Evolutionary conservation across 345 rosid genomes (phyloP).

Genomic region (Streptanthus diversifolius): DNA sequence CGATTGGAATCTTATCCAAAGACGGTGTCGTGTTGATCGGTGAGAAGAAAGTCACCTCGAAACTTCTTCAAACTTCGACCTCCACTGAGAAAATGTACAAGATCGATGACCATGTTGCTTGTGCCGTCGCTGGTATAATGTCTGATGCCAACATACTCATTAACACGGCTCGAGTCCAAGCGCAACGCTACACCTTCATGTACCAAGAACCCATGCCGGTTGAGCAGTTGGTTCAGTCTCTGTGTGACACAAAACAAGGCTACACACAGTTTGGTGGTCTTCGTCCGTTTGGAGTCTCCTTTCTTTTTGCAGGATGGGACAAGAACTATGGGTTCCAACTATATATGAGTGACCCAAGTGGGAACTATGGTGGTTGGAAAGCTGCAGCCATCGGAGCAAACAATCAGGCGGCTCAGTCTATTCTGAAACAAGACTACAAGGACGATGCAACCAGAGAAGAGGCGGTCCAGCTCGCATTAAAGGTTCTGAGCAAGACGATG

Average conservation of each 20-base stretch:
- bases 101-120: constrained; percentile 93
- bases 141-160: constrained; percentile 96
- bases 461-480: constrained; percentile 81
- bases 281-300: constrained; percentile 92
- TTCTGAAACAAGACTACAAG: constrained; percentile 94
- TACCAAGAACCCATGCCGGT: constrained; percentile 98
- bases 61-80: constrained; percentile 87
- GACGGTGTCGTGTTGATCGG: constrained; percentile 92
- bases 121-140: constrained; percentile 98
- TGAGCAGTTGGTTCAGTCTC: constrained; percentile 93
- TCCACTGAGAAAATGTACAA: constrained; percentile 96
- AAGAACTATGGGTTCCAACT: constrained; percentile 88
- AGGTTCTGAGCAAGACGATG: constrained; percentile 96
- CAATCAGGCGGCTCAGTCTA: constrained; percentile 97
- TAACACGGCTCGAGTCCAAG: constrained; percentile 92
- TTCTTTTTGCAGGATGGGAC: constrained; percentile 96
- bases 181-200: constrained; percentile 80
- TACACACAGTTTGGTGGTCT: constrained; percentile 98
- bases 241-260: constrained; percentile 94
- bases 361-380: constrained; percentile 95
- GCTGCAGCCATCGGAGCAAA: constrained; percentile 96
- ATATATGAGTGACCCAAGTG: constrained; percentile 95
- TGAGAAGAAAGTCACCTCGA: constrained; percentile 97
- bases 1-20: constrained; percentile 81
- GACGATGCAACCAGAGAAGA: constrained; percentile 86